phyloP scores from a whole-genome alignment of 2,329 filamentous ascomycete species.

The Aspergillus persii region DNA sequence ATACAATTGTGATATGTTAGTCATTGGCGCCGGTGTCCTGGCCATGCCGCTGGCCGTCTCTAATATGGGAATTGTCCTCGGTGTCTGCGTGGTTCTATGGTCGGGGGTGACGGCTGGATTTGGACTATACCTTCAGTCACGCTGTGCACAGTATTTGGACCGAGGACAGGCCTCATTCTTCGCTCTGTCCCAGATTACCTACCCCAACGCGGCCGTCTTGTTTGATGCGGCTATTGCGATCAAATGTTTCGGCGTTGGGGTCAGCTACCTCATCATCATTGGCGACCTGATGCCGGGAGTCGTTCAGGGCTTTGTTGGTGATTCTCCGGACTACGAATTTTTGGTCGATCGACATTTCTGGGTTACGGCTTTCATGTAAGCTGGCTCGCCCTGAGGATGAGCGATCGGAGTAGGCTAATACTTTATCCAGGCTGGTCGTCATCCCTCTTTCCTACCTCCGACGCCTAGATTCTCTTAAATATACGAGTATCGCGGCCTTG shows the following conservation, averaged over 20 bases:
- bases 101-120: constrained; percentile 85
- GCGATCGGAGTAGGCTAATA: constrained; percentile 13
- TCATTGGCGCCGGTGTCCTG: constrained; percentile 89
- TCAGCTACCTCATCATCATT: constrained; percentile 98
- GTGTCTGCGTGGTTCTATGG: constrained; percentile 83
- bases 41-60: constrained; percentile 95
- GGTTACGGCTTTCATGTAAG: constrained; percentile 92
- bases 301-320: constrained; percentile 71
- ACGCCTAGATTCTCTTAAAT: constrained; percentile 91
- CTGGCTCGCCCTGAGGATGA: neutral
- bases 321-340: constrained; percentile 65
- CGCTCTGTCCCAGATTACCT: constrained; percentile 93
- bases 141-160: constrained; percentile 90
- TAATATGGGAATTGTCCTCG: constrained; percentile 89
- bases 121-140: constrained; percentile 89
- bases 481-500: constrained; percentile 88
- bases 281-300: constrained; percentile 98
- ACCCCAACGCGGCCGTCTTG: constrained; percentile 90
- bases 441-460: constrained; percentile 92
- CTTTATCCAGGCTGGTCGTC: constrained; percentile 67
- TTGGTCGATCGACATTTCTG: constrained; percentile 90
- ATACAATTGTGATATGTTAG: constrained; percentile 44
- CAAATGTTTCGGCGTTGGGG: constrained; percentile 96
- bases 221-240: constrained; percentile 96
- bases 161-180: constrained; percentile 89